Evolutionary conservation across 495 filamentous ascomycete species (phyloP), one percentile per base, ranked within the genome.

Genomic region (Penicillium macrosclerotiorum): DNA sequence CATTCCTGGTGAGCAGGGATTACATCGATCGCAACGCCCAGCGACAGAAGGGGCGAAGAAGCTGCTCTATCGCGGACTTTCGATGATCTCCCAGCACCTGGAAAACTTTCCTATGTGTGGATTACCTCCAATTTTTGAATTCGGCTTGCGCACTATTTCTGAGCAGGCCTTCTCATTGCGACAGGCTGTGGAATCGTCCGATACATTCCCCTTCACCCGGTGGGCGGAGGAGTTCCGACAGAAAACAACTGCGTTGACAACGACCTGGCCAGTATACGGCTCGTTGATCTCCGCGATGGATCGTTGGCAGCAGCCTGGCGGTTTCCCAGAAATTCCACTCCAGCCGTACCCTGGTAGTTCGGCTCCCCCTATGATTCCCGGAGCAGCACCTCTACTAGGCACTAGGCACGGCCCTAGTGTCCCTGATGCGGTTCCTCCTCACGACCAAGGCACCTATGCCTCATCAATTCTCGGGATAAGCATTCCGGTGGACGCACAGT

Each of bases 91-190:
- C 12, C 68, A 74, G 19, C 73, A 77, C 52, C 53, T 74, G 26
- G 65, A 73, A 4, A 73, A 70, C 22, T 78, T 76, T 45, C 59
- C 63, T 8, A 60, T 70, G 24, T 73, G 74, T 27, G 70, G 69
- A 31, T 52, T 77, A 1, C 73, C 75, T 4, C 75, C 75, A 0
- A 53, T 75, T 4, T 76, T 76, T 17, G 72, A 75, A 41, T 56
- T 68, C 13, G 53, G 59, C 7, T 41, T 75, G 18, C 67, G 64
- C 5, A 72, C 68, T 4, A 71, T 74, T 5, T 48, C 59, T 2
- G 64, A 73, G 35, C 63, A 72, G 23, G 67, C 68, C 2, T 60
- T 63, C 12, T 53, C 55, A 5, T 43, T 72, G 26, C 64, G 62
- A 13, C 59, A 64, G n/a, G 62, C 51, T 7, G 50, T 63, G 16